Conservation (phyloP, 306 rosid genomes). For the Prunus fruticosa region DNA sequence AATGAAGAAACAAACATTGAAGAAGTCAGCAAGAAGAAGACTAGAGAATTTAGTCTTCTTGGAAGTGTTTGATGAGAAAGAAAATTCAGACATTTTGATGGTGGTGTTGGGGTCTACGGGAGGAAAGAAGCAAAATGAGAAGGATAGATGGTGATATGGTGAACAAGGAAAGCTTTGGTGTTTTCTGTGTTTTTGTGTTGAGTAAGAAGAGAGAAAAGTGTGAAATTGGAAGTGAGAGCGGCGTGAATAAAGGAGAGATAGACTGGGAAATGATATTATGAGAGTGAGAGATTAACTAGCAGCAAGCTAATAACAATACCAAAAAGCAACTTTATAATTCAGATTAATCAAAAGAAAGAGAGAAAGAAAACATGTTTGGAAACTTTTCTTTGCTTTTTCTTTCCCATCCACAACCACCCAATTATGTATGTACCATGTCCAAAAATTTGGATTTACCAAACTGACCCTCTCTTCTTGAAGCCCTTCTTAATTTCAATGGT, state of each 20-base stretch:
- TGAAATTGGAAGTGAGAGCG: slow-evolving; percentile 44
- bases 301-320: slow-evolving; percentile 20
- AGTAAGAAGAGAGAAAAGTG: slow-evolving; percentile 23
- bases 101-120: slow-evolving; percentile 14
- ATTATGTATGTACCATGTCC: slow-evolving; percentile 1
- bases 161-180: slow-evolving; percentile 18
- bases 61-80: slow-evolving; percentile 39
- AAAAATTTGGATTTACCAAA: slow-evolving; percentile 14
- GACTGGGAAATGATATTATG: slow-evolving; percentile 32
- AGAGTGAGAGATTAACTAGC: slow-evolving; percentile 20
- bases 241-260: slow-evolving; percentile 91
- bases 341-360: slow-evolving; percentile 1
- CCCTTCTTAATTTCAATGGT: background rate
- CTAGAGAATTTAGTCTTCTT: slow-evolving; percentile 40
- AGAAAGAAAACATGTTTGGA: slow-evolving; percentile 37
- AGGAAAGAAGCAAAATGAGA: slow-evolving; percentile 16
- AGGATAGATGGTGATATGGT: background rate
- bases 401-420: slow-evolving; percentile 40
- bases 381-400: slow-evolving; percentile 29
- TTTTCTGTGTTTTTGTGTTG: slow-evolving; percentile 8
- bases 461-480: background rate
- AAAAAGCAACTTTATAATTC: slow-evolving; percentile 15
- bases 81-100: slow-evolving; percentile 51
- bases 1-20: slow-evolving; percentile 49
- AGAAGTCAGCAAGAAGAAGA: slow-evolving; percentile 38